Evolutionary conservation across 2,329 filamentous ascomycete genomes (phyloP), one percentile per base, ranked within the genome.

Genomic region (Cercospora sp.): DNA sequence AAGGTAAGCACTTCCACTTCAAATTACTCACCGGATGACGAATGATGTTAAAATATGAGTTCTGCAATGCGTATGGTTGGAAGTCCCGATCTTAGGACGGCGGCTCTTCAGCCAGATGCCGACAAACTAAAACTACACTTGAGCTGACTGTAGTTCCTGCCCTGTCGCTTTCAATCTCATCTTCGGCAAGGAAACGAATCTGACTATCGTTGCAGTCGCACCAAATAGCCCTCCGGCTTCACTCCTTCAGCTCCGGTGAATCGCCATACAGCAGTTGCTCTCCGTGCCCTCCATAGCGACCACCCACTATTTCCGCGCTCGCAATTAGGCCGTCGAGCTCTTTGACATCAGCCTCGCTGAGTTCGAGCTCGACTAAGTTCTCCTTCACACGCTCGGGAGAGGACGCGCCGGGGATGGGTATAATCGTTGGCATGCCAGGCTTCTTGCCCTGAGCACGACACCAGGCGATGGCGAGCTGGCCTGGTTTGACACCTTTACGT

Each of bases 261-360:
- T 76, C 69, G 9, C 77, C 77, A 69, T 75, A 78, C 37, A 65
- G 62, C 24, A 78, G 40, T 13, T 65, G 63, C 10, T 66, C 75
- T 2, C 69, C 72, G 32, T 63, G 61, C n/a, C 65, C 57, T 30
- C 43, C 58, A 69, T 85, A 85, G 65, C 83, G 76, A 3, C 70
- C 79, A 32, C 84, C 84, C 8, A 76, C 71, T 32, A 84, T 74
- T 57, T 80, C 75, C 45, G 84, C 77, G 64, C 80, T 81, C 70
- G 83, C 82, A 69, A 87, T 69, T 66, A 88, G 82, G 18, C 80
- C 79, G 49, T 84, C 82, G 63, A 88, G 81, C 73, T 85, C 84
- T 55, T 82, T 81, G 77, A 87, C 71, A 60, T 85, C 83, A 34
- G 79, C 78, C n/a, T 82, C 80, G 61, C 75, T 81, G 45, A 86